Evolutionary conservation across 2,329 filamentous ascomycete genomes (phyloP).

Genomic region (Monosporascus sp.): DNA sequence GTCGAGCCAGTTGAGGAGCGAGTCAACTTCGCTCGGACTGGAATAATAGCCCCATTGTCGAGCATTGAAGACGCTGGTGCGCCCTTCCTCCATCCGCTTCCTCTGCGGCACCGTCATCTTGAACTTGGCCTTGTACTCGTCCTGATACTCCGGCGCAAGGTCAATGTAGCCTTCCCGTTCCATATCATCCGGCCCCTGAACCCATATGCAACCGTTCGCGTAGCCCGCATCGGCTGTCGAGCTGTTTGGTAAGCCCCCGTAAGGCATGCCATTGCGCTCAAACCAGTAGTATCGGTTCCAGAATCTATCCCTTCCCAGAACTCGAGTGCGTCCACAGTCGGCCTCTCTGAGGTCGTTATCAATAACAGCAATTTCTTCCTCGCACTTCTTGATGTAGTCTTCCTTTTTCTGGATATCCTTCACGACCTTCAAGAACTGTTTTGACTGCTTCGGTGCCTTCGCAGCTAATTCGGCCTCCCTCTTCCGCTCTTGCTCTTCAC

Average conservation of each 20-base stretch:
- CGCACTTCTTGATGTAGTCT: slow-evolving; percentile 70
- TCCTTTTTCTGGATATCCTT: slow-evolving; percentile 89
- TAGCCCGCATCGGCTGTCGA: slow-evolving; percentile 85
- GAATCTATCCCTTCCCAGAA: slow-evolving; percentile 90
- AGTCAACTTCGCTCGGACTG: slow-evolving; percentile 70
- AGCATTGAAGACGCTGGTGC: slow-evolving; percentile 70
- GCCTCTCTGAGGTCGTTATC: slow-evolving; percentile 93
- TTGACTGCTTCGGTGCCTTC: slow-evolving; percentile 73
- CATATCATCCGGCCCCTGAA: slow-evolving; percentile 88
- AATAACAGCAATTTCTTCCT: slow-evolving; percentile 76
- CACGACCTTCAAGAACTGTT: slow-evolving; percentile 80
- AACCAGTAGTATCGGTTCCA: slow-evolving; percentile 99
- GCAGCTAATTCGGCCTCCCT: slow-evolving; percentile 58
- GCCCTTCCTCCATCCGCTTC: slow-evolving; percentile 78
- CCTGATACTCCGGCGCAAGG: slow-evolving; percentile 61
- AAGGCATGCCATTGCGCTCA: slow-evolving; percentile 97
- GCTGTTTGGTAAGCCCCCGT: slow-evolving; percentile 77
- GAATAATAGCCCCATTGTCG: slow-evolving; percentile 89
- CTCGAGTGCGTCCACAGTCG: slow-evolving; percentile 83
- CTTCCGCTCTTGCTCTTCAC: slow-evolving; percentile 66
- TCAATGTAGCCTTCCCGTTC: slow-evolving; percentile 85
- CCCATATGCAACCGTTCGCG: slow-evolving; percentile 92
- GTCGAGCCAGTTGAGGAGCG: slow-evolving; percentile 83
- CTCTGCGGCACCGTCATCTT: slow-evolving; percentile 79
- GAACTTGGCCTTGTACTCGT: slow-evolving; percentile 71